phyloP scores from a whole-genome alignment of 345 rosid genomes.

The Noccaea bulbosa region DNA sequence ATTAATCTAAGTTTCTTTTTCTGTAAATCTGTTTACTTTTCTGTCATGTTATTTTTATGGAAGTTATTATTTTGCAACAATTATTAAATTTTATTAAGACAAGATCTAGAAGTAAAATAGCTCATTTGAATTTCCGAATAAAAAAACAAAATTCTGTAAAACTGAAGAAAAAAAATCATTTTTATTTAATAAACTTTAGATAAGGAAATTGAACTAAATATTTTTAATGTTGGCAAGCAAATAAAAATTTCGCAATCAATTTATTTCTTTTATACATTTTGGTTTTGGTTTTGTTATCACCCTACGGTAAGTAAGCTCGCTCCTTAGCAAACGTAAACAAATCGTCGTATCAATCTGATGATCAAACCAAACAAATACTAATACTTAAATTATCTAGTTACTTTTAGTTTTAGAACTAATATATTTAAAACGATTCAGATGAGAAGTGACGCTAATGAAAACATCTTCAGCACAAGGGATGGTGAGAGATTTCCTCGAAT shows the following conservation, averaged over 20 bases:
- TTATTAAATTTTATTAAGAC: background rate
- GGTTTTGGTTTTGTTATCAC: background rate
- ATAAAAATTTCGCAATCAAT: background rate
- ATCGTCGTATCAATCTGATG: background rate
- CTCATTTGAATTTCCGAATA: background rate
- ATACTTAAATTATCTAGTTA: background rate
- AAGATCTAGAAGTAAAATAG: background rate
- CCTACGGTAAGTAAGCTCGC: background rate
- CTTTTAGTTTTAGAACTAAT: background rate
- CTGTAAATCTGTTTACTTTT: background rate
- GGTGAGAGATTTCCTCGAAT: slow-evolving; percentile 40
- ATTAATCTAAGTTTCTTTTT: slow-evolving; percentile 14
- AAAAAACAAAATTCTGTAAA: background rate
- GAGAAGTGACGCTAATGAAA: slow-evolving; percentile 28
- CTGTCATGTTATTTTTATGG: background rate
- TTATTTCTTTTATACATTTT: slow-evolving; percentile 10
- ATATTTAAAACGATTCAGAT: slow-evolving; percentile 15
- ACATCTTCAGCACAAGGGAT: slow-evolving; percentile 36
- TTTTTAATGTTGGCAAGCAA: background rate
- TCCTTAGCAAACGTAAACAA: background rate
- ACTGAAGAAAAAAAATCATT: background rate
- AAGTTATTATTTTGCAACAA: background rate
- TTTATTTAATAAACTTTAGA: background rate
- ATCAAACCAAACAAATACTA: slow-evolving; percentile 22
- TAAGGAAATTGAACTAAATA: background rate